phyloP scores from a whole-genome alignment of 1,139 yeast genomes.

The Lodderomyces theae region DNA sequence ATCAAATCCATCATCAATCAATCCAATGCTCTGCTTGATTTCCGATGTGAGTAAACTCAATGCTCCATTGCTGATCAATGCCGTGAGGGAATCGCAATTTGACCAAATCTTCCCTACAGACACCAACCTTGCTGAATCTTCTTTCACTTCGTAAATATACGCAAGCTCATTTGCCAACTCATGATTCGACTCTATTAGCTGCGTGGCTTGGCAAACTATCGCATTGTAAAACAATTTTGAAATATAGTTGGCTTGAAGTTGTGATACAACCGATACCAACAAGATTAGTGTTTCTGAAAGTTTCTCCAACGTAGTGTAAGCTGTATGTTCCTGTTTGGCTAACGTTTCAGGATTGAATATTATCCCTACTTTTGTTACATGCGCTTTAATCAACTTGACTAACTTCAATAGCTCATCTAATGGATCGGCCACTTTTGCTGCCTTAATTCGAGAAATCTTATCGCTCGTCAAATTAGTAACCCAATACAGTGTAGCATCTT shows the following conservation, averaged over 20 bases:
- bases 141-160: conserved; percentile 16
- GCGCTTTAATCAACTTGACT: conserved; percentile 64
- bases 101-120: conserved; percentile 68
- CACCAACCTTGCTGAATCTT: conserved; percentile 42
- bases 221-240: conserved; percentile 44
- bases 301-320: conserved; percentile 51
- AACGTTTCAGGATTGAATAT: conserved; percentile 62
- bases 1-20: conserved; percentile 61
- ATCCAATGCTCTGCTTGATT: conserved; percentile 42
- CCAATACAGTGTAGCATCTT: conserved; percentile 39
- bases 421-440: conserved; percentile 44
- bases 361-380: conserved; percentile 75
- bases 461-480: conserved; percentile 15
- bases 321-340: conserved; percentile 39
- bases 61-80: conserved; percentile 45
- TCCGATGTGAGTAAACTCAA: conserved; percentile 47
- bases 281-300: conserved; percentile 45
- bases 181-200: conserved; percentile 10
- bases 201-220: conserved; percentile 23
- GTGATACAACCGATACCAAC: conserved; percentile 45
- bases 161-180: conserved; percentile 24
- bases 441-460: conserved; percentile 18
- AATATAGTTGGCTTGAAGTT: conserved; percentile 33
- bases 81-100: conserved; percentile 46
- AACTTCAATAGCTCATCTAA: conserved; percentile 58